These are phyloP conservation scores for Yamadazyma kanchanaburiensis DNA, from an alignment of 1,139 yeast species.

Conservation along the genomic window DNA sequence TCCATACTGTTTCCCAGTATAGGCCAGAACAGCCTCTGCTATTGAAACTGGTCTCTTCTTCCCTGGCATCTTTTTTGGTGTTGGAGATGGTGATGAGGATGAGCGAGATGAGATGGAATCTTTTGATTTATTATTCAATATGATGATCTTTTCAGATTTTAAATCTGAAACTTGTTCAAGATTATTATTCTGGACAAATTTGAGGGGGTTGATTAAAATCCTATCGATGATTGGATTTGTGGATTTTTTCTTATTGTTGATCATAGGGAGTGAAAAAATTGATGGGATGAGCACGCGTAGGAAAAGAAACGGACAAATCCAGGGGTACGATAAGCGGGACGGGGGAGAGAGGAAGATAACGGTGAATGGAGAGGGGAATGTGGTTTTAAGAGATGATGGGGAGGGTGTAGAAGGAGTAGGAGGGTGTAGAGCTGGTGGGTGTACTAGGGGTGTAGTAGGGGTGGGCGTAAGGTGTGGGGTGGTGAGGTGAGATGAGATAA, in stretches of 20 bases:
- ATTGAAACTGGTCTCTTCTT: conserved; percentile 43
- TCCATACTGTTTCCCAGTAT: conserved; percentile 50
- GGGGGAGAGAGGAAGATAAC: no score
- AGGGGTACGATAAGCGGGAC: no score
- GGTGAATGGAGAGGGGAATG: no score
- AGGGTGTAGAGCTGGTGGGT: no score
- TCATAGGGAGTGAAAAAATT: conserved; percentile 1
- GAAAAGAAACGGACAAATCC: no score
- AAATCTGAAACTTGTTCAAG: conserved; percentile 14
- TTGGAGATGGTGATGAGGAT: neutral
- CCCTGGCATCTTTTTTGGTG: conserved; percentile 2
- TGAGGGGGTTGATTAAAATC: conserved; percentile 55
- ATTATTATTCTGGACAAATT: conserved; percentile 47
- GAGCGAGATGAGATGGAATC: neutral
- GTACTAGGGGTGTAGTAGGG: no score
- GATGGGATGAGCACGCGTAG: neutral
- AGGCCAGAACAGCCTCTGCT: conserved; percentile 62
- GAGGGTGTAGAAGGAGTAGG: no score
- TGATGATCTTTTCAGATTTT: conserved; percentile 37
- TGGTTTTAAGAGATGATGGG: no score
- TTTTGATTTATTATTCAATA: conserved; percentile 23
- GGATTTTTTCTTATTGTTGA: conserved; percentile 12
- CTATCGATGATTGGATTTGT: conserved; percentile 51
- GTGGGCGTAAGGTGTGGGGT: no score
- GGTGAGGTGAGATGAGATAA: no score